These are phyloP conservation scores for Amanita rubescens DNA, from an alignment of 768 basidiomycete species.

Conservation along the genomic window DNA sequence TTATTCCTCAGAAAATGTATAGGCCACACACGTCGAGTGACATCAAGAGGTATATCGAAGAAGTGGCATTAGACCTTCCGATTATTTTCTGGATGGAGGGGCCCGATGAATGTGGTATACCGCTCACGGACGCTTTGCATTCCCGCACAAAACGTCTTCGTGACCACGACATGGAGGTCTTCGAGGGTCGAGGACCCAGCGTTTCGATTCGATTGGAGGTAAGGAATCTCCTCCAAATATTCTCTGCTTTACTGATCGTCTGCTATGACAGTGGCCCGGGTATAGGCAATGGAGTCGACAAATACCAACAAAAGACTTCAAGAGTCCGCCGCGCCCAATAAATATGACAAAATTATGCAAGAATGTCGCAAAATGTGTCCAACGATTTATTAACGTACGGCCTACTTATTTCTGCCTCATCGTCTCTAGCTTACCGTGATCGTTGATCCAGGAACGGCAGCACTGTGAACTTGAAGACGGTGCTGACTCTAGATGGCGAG, in stretches of 20 bases:
- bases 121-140: constrained; percentile 56
- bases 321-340: constrained; percentile 70
- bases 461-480: constrained; percentile 54
- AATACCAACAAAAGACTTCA: constrained; percentile 77
- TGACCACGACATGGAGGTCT: constrained; percentile 59
- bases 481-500: constrained; percentile 51
- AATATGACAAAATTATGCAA: constrained; percentile 72
- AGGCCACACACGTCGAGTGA: constrained; percentile 74
- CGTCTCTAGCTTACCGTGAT: constrained; percentile 5
- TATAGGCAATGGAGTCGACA: constrained; percentile 74
- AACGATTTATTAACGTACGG: constrained; percentile 57
- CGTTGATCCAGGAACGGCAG: constrained; percentile 36
- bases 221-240: constrained; percentile 13
- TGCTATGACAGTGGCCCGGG: constrained; percentile 60
- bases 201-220: constrained; percentile 77
- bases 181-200: constrained; percentile 66
- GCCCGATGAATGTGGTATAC: constrained; percentile 53
- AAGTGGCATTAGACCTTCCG: constrained; percentile 54
- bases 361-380: constrained; percentile 71
- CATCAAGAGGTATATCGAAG: constrained; percentile 67
- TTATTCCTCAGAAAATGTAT: constrained; percentile 67
- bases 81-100: constrained; percentile 53
- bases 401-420: constrained; percentile 4
- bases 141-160: constrained; percentile 48
- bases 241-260: constrained; percentile 6